phyloP scores from a whole-genome alignment of 2,329 filamentous ascomycete genomes.

The Ascochyta viciae-villosae region DNA sequence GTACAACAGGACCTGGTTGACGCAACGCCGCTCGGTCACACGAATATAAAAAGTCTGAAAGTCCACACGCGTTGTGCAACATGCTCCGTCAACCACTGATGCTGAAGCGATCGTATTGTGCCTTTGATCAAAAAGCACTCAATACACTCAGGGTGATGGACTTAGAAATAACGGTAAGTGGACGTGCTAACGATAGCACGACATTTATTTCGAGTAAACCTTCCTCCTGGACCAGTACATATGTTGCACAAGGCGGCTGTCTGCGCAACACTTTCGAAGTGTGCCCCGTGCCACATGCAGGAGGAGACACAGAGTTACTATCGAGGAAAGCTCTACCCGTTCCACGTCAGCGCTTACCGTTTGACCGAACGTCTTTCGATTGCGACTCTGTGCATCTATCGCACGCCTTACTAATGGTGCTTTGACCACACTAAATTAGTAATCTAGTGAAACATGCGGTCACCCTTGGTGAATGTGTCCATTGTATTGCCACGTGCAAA shows the following conservation, averaged over 20 bases:
- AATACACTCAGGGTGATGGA: too few relatives aligned
- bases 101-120: neutral
- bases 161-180: too few relatives aligned
- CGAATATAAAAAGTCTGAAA: neutral
- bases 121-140: too few relatives aligned
- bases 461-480: neutral
- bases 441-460: neutral
- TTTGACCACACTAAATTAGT: neutral
- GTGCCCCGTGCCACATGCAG: conserved; percentile 2
- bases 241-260: conserved; percentile 7
- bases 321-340: conserved; percentile 6
- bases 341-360: conserved; percentile 19
- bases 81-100: neutral
- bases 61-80: conserved; percentile 22
- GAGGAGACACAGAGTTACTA: conserved; percentile 13
- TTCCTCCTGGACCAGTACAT: neutral
- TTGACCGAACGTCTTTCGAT: conserved; percentile 4
- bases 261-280: neutral
- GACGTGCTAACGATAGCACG: too few relatives aligned
- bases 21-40: neutral
- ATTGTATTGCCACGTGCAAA: conserved; percentile 1
- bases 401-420: neutral
- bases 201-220: too few relatives aligned
- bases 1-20: neutral
- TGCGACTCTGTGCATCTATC: neutral